Conservation (phyloP, 192 early-diverging fungal genomes). For the Spizellomyces sp. region DNA sequence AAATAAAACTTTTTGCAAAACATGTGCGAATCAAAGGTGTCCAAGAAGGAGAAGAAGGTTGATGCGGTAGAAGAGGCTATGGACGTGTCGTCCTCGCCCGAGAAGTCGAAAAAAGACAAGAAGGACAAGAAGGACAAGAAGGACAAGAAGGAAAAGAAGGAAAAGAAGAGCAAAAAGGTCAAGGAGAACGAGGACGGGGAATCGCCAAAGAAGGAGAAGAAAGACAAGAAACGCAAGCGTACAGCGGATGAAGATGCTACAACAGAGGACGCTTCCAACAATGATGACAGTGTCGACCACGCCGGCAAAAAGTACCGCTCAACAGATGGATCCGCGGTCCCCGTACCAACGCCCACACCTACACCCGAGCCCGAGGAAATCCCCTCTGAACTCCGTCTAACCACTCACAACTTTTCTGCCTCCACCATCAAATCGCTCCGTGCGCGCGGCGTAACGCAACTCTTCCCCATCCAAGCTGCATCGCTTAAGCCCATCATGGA, state of each 20-base stretch:
- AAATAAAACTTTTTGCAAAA: no score
- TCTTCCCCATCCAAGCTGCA: constrained; percentile 96
- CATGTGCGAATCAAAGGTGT: no score
- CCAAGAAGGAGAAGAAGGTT: no score
- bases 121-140: constrained; percentile 1
- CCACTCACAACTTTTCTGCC: constrained; percentile 37
- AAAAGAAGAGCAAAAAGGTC: constrained; percentile 10
- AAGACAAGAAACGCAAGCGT: constrained; percentile 50
- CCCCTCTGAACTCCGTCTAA: constrained; percentile 40
- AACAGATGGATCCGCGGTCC: constrained; percentile 9
- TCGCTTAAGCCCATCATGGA: constrained; percentile 72
- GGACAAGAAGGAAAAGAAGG: constrained; percentile 41
- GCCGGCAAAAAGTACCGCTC: constrained; percentile 19
- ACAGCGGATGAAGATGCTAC: constrained; percentile 50
- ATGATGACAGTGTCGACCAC: constrained; percentile 17
- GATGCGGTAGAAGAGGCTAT: no score
- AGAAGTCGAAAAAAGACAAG: constrained; percentile 2
- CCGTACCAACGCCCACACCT: constrained; percentile 43
- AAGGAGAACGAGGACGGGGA: constrained; percentile 2
- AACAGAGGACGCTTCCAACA: constrained; percentile 10
- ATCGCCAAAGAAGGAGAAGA: constrained; percentile 35
- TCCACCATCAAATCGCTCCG: constrained; percentile 71
- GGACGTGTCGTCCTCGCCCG: not conserved
- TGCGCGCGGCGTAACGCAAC: constrained; percentile 72
- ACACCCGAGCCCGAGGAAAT: constrained; percentile 26